Percentiles rank a stretch among this genome's conserved stretches.
These are phyloP conservation scores for Blastocystis sp. DNA, from an alignment of 352 stramenopile species.

Conservation along the genomic window DNA sequence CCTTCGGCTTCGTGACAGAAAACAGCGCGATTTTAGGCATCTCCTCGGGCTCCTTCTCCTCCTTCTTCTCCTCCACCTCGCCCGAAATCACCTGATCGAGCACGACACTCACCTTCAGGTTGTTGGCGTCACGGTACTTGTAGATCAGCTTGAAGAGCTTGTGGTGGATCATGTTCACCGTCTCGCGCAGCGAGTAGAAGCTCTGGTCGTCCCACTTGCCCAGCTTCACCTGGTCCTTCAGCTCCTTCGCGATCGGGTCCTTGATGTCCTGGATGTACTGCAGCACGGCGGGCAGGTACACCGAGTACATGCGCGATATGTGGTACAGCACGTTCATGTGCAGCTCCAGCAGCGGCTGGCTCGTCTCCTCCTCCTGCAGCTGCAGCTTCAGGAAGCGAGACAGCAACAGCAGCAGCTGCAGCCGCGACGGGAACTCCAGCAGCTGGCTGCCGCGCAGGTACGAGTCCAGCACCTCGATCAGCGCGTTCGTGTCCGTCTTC, in stretches of 20 bases:
- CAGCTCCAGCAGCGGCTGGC: conserved; percentile 24
- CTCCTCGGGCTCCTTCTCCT: conserved; percentile 78
- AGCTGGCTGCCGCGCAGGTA: conserved; percentile 87
- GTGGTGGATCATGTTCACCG: conserved; percentile 94
- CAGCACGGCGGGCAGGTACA: conserved; percentile 81
- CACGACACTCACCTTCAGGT: conserved; percentile 52
- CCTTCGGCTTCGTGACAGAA: not conserved
- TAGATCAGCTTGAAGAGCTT: conserved; percentile 73
- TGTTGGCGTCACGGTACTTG: conserved; percentile 63
- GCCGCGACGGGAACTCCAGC: conserved; percentile 87
- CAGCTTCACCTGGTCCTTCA: conserved; percentile 97
- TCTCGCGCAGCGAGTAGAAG: conserved; percentile 97
- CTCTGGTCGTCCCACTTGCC: conserved; percentile 99
- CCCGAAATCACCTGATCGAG: conserved; percentile 75
- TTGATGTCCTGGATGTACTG: conserved; percentile 85
- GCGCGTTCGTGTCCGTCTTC: not conserved
- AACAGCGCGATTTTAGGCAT: not conserved
- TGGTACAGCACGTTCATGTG: conserved; percentile 74
- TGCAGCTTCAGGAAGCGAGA: conserved; percentile 39
- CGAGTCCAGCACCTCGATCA: conserved; percentile 80
- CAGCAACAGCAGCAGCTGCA: conserved; percentile 83
- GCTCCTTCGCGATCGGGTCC: conserved; percentile 90
- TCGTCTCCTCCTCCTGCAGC: not conserved
- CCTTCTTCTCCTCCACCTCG: conserved; percentile 84
- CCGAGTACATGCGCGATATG: conserved; percentile 88